Evolutionary conservation across 2,329 filamentous ascomycete species (phyloP).

Genomic region (Colletotrichum truncatum): DNA sequence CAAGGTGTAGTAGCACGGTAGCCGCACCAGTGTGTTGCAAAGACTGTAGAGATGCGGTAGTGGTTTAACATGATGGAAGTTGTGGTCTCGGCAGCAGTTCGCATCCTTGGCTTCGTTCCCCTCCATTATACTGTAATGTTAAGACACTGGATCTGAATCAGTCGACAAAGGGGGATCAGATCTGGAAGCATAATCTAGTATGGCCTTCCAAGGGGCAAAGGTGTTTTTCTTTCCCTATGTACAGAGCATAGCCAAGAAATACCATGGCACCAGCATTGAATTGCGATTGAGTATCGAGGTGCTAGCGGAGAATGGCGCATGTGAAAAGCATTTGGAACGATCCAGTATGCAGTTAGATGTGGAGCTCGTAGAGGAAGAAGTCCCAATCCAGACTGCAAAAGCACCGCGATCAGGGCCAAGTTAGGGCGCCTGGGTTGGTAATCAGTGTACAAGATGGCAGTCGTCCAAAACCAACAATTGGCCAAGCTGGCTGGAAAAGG

Average conservation of each 20-base stretch:
- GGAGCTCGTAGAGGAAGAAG: not conserved
- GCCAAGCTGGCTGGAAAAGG: not conserved
- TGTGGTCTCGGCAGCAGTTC: not conserved
- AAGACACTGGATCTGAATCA: not conserved
- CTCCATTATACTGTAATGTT: not conserved
- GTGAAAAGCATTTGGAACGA: not conserved
- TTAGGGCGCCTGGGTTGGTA: conserved; percentile 2
- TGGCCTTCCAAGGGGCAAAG: not conserved
- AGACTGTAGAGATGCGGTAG: not conserved
- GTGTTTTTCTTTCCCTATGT: not conserved
- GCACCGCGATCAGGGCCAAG: not conserved
- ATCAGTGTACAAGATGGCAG: conserved; percentile 2
- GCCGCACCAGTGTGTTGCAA: conserved; percentile 5
- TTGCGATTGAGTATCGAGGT: not conserved
- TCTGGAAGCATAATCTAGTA: not conserved
- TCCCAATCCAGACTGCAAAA: not conserved
- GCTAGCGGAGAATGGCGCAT: not conserved
- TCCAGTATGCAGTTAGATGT: not conserved
- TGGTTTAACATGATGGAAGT: not conserved
- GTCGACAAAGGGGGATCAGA: not conserved
- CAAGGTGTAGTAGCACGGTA: conserved; percentile 7
- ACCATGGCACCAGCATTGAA: not conserved
- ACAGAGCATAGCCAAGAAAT: not conserved
- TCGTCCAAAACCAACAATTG: not conserved
- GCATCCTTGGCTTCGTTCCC: not conserved